Percentiles rank a stretch among this genome's conserved stretches.
Evolutionary conservation across 352 stramenopile genomes (phyloP).

Genomic region (Phytophthora crassamura): DNA sequence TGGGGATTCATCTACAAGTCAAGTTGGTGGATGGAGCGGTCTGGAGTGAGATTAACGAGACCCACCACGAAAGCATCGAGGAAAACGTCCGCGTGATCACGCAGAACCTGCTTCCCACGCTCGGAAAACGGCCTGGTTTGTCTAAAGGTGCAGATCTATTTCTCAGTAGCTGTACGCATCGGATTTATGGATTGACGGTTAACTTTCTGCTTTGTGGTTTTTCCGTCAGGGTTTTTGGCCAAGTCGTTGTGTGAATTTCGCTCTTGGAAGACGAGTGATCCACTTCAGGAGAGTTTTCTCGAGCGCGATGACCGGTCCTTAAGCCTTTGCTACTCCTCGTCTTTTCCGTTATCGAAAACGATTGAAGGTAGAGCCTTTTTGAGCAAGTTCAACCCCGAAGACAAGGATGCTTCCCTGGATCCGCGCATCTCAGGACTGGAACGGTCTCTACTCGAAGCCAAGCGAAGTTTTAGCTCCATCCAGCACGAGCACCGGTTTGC

Average conservation of each 20-base stretch:
- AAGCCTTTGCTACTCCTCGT: constrained; percentile 45
- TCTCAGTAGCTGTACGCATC: constrained; percentile 17
- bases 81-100: constrained; percentile 40
- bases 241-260: constrained; percentile 45
- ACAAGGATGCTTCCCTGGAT: neutral
- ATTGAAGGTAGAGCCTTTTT: constrained; percentile 19
- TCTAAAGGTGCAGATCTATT: constrained; percentile 23
- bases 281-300: constrained; percentile 18
- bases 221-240: constrained; percentile 44
- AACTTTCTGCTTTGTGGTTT: neutral
- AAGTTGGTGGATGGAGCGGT: constrained; percentile 14
- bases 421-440: constrained; percentile 12
- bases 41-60: constrained; percentile 23
- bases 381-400: constrained; percentile 4
- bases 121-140: constrained; percentile 25
- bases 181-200: neutral
- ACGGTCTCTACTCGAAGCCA: constrained; percentile 12
- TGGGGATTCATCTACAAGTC: constrained; percentile 51
- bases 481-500: constrained; percentile 12
- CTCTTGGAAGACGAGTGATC: constrained; percentile 31
- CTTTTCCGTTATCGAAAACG: constrained; percentile 33
- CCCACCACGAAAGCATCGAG: constrained; percentile 38
- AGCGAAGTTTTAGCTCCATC: constrained; percentile 1
- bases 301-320: neutral
- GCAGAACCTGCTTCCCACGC: constrained; percentile 27